Evolutionary conservation across 768 basidiomycete species (phyloP).

Genomic region (Xerocomellus amylosporus): DNA sequence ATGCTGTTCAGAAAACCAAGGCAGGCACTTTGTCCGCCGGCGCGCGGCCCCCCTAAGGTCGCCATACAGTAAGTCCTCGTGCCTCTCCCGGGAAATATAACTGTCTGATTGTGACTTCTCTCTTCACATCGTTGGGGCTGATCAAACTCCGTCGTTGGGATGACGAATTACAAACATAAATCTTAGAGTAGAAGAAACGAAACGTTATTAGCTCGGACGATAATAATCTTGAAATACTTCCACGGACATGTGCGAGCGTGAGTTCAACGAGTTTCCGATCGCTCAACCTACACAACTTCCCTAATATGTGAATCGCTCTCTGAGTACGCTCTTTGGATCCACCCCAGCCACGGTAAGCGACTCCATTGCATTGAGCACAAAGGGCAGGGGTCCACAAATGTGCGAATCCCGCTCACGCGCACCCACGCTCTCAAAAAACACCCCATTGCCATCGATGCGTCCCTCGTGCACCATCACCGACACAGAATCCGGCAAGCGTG

Average conservation of each 20-base stretch:
- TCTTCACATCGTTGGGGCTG: background rate
- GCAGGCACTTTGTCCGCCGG: conserved; percentile 26
- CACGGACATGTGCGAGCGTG: background rate
- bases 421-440: conserved; percentile 18
- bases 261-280: background rate
- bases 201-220: background rate
- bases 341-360: conserved; percentile 24
- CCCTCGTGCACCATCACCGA: conserved; percentile 15
- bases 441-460: conserved; percentile 17
- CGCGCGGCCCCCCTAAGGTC: conserved; percentile 22
- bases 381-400: conserved; percentile 26
- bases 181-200: background rate
- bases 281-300: background rate
- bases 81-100: background rate
- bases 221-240: background rate
- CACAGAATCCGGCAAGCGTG: conserved; percentile 7
- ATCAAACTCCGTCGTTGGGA: background rate
- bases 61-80: background rate
- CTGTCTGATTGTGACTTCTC: background rate
- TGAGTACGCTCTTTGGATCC: conserved; percentile 20
- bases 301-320: conserved; percentile 28
- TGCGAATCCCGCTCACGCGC: conserved; percentile 17
- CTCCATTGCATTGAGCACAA: conserved; percentile 22
- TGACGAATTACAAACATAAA: background rate
- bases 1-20: conserved; percentile 24